Evolutionary conservation across 2,329 filamentous ascomycete genomes (phyloP).

Genomic region (Lecanoromycetidae sp.): DNA sequence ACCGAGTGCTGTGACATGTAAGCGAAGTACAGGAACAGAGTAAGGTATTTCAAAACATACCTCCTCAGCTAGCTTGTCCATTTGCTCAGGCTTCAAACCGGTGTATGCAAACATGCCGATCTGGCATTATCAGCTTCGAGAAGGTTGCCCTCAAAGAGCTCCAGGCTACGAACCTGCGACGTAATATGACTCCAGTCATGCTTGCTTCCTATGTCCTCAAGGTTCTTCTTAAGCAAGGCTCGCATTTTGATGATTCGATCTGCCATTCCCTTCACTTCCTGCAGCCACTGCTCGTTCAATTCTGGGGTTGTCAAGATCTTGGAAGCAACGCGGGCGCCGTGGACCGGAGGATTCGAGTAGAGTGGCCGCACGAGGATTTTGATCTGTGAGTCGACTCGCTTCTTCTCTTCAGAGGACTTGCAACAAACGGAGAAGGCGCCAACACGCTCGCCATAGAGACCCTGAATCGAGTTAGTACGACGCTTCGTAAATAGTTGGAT

Average conservation of each 20-base stretch:
- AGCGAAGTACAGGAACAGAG: slow-evolving; percentile 15
- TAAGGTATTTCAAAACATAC: slow-evolving; percentile 28
- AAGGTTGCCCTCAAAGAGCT: too few species aligned
- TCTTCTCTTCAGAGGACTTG: slow-evolving; percentile 77
- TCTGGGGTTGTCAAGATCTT: slow-evolving; percentile 77
- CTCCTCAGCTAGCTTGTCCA: slow-evolving; percentile 83
- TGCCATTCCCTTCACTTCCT: slow-evolving; percentile 96
- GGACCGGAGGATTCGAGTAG: slow-evolving; percentile 96
- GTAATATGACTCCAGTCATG: slow-evolving; percentile 99
- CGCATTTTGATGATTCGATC: slow-evolving; percentile 99
- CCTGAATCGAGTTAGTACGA: slow-evolving; percentile 37
- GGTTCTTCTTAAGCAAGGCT: slow-evolving; percentile 81
- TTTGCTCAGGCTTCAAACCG: slow-evolving; percentile 78
- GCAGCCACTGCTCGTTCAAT: slow-evolving; percentile 88
- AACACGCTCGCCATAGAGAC: slow-evolving; percentile 95
- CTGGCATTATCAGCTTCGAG: slow-evolving; percentile 27
- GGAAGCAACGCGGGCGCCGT: slow-evolving; percentile 87
- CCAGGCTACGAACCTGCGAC: slow-evolving; percentile 46
- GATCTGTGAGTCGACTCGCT: slow-evolving; percentile 90
- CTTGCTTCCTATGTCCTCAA: slow-evolving; percentile 88
- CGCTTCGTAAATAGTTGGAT: background rate
- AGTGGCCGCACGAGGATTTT: slow-evolving; percentile 95
- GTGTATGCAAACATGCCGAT: slow-evolving; percentile 99
- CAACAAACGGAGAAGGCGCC: slow-evolving; percentile 92
- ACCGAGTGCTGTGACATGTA: slow-evolving; percentile 57